A percentile compares a stretch with the other conserved stretches of the same genome.
These are phyloP conservation scores for Tricholoma matsutake DNA, from an alignment of 768 basidiomycete genomes.

Conservation along the genomic window DNA sequence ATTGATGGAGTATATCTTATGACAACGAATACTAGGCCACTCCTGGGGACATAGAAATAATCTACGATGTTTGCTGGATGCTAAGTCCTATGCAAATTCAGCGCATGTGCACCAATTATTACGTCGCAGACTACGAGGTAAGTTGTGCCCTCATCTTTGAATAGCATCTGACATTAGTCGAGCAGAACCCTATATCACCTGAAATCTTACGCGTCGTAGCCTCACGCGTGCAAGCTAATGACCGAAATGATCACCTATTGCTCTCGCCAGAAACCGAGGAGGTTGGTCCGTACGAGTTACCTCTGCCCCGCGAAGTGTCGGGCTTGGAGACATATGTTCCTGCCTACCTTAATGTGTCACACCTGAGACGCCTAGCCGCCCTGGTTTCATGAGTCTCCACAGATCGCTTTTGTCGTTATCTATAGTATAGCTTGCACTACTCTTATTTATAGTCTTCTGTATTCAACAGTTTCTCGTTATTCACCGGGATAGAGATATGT, in stretches of 20 bases:
- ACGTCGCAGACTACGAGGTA: constrained; percentile 98
- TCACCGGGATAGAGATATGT: constrained; percentile 6
- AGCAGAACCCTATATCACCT: constrained; percentile 90
- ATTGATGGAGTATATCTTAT: not conserved
- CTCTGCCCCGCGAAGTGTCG: constrained; percentile 90
- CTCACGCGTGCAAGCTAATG: constrained; percentile 91
- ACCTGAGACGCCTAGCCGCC: constrained; percentile 83
- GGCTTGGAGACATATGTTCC: constrained; percentile 97
- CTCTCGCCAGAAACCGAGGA: constrained; percentile 96
- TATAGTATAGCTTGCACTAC: constrained; percentile 42
- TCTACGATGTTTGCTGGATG: constrained; percentile 99
- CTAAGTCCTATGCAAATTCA: constrained; percentile 98
- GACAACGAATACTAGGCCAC: constrained; percentile 59
- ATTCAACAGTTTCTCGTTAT: constrained; percentile 27
- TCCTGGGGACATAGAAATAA: constrained; percentile 94
- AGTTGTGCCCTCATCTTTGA: not conserved
- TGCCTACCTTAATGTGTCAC: constrained; percentile 86
- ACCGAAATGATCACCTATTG: constrained; percentile 94
- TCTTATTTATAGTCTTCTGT: constrained; percentile 37
- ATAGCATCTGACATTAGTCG: constrained; percentile 6
- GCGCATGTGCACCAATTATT: constrained; percentile 98
- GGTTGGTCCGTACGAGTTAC: constrained; percentile 92
- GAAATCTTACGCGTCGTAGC: constrained; percentile 97
- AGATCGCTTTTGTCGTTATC: constrained; percentile 32
- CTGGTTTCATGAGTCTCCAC: constrained; percentile 60